Conservation (phyloP, 1,139 yeast genomes). For the Suhomyces coccinellae region DNA sequence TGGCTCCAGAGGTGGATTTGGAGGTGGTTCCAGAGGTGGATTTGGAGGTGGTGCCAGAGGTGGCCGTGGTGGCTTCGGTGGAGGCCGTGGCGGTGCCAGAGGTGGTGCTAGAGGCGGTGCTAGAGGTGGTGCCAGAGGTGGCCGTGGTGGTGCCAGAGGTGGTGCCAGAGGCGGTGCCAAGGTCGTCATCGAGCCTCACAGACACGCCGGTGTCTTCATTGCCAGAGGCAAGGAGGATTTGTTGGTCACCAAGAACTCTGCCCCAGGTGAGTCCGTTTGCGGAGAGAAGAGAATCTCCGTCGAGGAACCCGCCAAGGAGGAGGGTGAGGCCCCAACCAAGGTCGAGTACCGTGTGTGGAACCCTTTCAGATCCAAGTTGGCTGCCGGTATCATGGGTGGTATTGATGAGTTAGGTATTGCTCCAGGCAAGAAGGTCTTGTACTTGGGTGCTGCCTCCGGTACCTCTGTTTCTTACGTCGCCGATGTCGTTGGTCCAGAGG, state of each 20-base stretch:
- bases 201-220: slow-evolving; percentile 96
- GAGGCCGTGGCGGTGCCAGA: slow-evolving; percentile 46
- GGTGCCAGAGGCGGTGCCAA: slow-evolving; percentile 86
- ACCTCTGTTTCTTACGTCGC: slow-evolving; percentile 98
- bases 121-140: slow-evolving; percentile 61
- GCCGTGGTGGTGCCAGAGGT: slow-evolving; percentile 75
- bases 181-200: slow-evolving; percentile 97
- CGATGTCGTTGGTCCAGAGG: slow-evolving; percentile 98
- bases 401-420: slow-evolving; percentile 94
- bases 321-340: slow-evolving; percentile 88
- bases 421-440: slow-evolving; percentile 96
- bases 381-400: slow-evolving; percentile 99
- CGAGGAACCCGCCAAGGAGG: slow-evolving; percentile 88
- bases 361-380: slow-evolving; percentile 99
- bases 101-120: slow-evolving; percentile 47
- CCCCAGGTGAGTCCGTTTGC: slow-evolving; percentile 98
- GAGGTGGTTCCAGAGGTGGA: slow-evolving; percentile 35
- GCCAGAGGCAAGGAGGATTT: slow-evolving; percentile 99
- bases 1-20: slow-evolving; percentile 25
- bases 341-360: slow-evolving; percentile 99
- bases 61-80: slow-evolving; percentile 38
- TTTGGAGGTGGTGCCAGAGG: slow-evolving; percentile 35
- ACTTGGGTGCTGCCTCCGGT: slow-evolving; percentile 99
- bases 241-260: slow-evolving; percentile 91
- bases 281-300: slow-evolving; percentile 96